phyloP scores from a whole-genome alignment of 331 rosid genomes.

The Acacia concinna region DNA sequence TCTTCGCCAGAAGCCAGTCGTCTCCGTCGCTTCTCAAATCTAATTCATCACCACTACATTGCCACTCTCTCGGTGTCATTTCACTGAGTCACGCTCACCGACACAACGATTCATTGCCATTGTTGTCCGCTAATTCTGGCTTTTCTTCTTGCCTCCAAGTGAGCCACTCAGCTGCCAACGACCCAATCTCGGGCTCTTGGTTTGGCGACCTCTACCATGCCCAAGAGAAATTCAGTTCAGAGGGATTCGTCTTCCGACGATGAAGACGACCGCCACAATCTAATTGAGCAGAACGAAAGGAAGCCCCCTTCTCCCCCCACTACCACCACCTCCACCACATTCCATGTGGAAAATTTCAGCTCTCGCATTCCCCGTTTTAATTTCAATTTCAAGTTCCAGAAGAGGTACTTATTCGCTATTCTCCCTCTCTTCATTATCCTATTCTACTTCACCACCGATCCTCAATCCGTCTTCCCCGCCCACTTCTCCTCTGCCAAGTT shows the following conservation, averaged over 20 bases:
- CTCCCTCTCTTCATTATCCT: slow-evolving; percentile 49
- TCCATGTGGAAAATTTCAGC: slow-evolving; percentile 51
- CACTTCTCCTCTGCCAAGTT: slow-evolving; percentile 19
- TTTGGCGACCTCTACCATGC: slow-evolving; percentile 10
- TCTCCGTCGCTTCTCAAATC: background rate
- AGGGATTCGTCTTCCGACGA: slow-evolving; percentile 71
- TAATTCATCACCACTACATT: background rate
- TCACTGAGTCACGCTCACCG: background rate
- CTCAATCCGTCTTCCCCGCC: slow-evolving; percentile 50
- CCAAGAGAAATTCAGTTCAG: slow-evolving; percentile 37
- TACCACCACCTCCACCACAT: slow-evolving; percentile 26
- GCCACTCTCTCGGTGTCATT: background rate
- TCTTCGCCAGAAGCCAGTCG: background rate
- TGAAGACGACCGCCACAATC: slow-evolving; percentile 57
- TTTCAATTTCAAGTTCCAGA: slow-evolving; percentile 40
- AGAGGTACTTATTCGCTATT: slow-evolving; percentile 51
- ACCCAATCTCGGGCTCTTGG: background rate
- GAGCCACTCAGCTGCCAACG: background rate
- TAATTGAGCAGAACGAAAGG: slow-evolving; percentile 52
- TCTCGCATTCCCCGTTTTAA: slow-evolving; percentile 37
- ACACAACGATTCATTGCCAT: background rate
- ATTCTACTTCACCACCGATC: slow-evolving; percentile 51
- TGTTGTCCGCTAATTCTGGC: background rate
- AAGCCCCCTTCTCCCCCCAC: slow-evolving; percentile 43
- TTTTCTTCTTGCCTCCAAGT: background rate